Evolutionary conservation across 257 asterid species (phyloP), one percentile per base, ranked within the genome.

Genomic region (Solanum commersonii): DNA sequence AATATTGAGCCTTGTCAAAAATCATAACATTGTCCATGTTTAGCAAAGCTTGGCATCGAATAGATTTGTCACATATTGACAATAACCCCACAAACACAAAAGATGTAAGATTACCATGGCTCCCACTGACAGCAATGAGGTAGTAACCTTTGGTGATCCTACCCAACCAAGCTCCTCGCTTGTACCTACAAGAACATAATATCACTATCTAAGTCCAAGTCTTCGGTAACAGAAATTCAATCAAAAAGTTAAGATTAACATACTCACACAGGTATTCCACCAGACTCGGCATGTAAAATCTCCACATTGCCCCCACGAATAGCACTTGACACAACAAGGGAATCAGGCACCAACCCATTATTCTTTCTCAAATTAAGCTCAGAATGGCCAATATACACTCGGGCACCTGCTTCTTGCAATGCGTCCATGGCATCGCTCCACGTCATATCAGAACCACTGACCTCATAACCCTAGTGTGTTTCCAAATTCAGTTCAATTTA

Each of bases 81-180:
- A 18, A 46, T 18, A 81, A 46, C 25, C 22, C 37, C 46, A 2
- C 16, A 44, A 81, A 81, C 18, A 81, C 68, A 29, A 79, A 44
- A 27, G 29, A 46, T 46, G n/a, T 81, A 84, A 60, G 85, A 20
- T 86, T 89, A 92, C 93, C 92, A 87, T 87, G 93, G 88, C 89
- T 90, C 38, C 94, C 93, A 79, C 91, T 79, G 74, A 90, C 91
- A 44, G 92, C 93, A 88, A 88, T 88, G 90, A 92, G 90, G n/a
- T 90, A 87, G 88, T 83, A 87, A 38, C 52, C 73, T 88, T 85
- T 60, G 60, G 94, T 90, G 73, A 92, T 79, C 90, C 88, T 90
- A 20, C 89, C 90, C 91, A 90, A 89, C 94, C 93, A 89, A 13
- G 78, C 87, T 74, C 90, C 92, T 85, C 91, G 89, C 87, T 89